These are phyloP conservation scores for Lactuca saligna DNA, from an alignment of 129 eudicot species.

Conservation along the genomic window DNA sequence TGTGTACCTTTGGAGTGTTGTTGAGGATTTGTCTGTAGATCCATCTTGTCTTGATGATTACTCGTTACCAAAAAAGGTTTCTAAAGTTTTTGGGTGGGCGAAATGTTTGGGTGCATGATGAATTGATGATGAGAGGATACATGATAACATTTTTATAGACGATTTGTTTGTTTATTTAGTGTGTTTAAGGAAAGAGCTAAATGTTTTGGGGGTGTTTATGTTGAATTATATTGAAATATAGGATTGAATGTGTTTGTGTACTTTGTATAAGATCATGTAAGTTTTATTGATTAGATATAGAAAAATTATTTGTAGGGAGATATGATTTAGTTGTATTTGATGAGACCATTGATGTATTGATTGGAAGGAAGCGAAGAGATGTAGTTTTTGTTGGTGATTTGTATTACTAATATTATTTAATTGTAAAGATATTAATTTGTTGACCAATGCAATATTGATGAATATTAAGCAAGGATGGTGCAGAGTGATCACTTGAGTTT, in stretches of 20 bases:
- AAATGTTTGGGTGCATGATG: constrained; percentile 67
- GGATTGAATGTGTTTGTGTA: neutral
- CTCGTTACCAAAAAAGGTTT: constrained; percentile 54
- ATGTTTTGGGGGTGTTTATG: neutral
- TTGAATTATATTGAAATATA: neutral
- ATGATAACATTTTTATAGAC: neutral
- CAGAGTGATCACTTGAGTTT: too few species aligned
- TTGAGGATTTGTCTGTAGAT: constrained; percentile 56
- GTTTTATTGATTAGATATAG: neutral
- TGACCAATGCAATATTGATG: too few species aligned
- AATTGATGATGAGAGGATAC: neutral
- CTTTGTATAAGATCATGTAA: neutral
- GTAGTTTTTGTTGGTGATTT: too few species aligned
- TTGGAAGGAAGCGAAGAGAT: neutral
- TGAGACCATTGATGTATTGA: neutral
- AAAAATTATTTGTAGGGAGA: too few species aligned
- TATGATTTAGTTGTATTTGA: neutral
- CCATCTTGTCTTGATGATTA: constrained; percentile 66
- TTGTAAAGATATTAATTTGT: too few species aligned
- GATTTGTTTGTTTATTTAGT: neutral
- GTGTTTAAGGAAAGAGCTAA: neutral
- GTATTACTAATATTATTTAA: too few species aligned
- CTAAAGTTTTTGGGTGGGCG: constrained; percentile 57
- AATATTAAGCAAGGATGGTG: too few species aligned
- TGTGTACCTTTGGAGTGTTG: constrained; percentile 72